Percentiles rank a stretch among this genome's conserved stretches.
Evolutionary conservation across 2,329 filamentous ascomycete species (phyloP).

Genomic region (Cadophora sp.): DNA sequence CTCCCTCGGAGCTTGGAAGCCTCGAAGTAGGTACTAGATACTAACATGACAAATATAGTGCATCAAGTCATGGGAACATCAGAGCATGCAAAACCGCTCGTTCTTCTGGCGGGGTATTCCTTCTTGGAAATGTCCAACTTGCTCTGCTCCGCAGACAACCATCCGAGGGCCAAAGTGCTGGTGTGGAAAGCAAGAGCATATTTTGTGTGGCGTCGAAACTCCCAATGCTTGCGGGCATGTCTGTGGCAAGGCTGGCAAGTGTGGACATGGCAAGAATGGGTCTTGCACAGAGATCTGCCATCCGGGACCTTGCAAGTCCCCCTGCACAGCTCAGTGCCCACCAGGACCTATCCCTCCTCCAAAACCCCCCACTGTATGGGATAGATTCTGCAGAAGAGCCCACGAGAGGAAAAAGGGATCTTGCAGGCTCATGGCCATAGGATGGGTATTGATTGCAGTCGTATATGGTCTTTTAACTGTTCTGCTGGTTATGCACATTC

Average conservation of each 20-base stretch:
- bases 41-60: conserved; percentile 13
- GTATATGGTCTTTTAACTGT: background rate
- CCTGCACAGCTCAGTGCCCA: conserved; percentile 20
- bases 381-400: conserved; percentile 7
- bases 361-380: conserved; percentile 20
- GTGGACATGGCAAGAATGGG: conserved; percentile 22
- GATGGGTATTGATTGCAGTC: background rate
- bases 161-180: conserved; percentile 13
- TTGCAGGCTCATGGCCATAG: background rate
- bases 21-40: background rate
- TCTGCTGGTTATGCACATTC: background rate
- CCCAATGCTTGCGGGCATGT: conserved; percentile 26
- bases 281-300: conserved; percentile 31
- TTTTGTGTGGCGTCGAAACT: background rate
- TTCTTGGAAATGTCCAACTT: conserved; percentile 30
- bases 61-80: conserved; percentile 4
- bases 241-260: conserved; percentile 22
- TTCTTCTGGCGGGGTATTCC: background rate
- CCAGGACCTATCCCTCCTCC: background rate
- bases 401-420: background rate
- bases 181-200: conserved; percentile 18
- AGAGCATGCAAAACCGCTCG: background rate
- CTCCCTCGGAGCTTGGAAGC: background rate
- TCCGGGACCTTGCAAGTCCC: conserved; percentile 31
- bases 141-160: background rate